These are phyloP conservation scores for Euptelea pleiosperma DNA, from an alignment of 164 flowering plant genomes.

Conservation along the genomic window DNA sequence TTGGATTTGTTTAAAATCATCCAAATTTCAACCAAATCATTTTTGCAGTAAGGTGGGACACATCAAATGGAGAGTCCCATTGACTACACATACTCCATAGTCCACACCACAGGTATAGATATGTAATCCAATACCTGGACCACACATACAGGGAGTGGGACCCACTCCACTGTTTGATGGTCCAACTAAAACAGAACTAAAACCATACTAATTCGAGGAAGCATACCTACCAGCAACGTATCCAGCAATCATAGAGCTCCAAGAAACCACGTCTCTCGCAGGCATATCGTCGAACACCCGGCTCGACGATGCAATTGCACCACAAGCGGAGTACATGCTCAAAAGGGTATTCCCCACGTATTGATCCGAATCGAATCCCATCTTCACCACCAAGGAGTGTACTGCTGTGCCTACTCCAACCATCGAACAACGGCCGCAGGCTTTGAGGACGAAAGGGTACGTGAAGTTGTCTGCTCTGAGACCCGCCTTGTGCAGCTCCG, in stretches of 20 bases:
- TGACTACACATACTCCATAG: no score
- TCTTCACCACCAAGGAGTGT: conserved; percentile 41
- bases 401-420: conserved; percentile 30
- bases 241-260: conserved; percentile 65
- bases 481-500: conserved; percentile 22
- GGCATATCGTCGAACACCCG: conserved; percentile 57
- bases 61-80: no score
- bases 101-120: no score
- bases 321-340: conserved; percentile 42
- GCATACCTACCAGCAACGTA: conserved; percentile 40
- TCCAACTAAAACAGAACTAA: no score
- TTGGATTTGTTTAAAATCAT: no score
- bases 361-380: conserved; percentile 33
- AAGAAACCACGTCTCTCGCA: conserved; percentile 51
- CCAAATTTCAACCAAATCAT: no score
- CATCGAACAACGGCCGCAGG: conserved; percentile 37
- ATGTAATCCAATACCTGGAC: no score
- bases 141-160: no score
- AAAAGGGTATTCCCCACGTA: conserved; percentile 47
- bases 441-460: conserved; percentile 47
- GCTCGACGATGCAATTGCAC: conserved; percentile 27
- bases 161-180: no score
- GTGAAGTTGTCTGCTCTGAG: conserved; percentile 44
- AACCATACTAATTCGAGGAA: not conserved
- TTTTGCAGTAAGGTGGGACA: no score